phyloP scores from a whole-genome alignment of 192 early-diverging fungal genomes.

The Radiomyces spectabilis region DNA sequence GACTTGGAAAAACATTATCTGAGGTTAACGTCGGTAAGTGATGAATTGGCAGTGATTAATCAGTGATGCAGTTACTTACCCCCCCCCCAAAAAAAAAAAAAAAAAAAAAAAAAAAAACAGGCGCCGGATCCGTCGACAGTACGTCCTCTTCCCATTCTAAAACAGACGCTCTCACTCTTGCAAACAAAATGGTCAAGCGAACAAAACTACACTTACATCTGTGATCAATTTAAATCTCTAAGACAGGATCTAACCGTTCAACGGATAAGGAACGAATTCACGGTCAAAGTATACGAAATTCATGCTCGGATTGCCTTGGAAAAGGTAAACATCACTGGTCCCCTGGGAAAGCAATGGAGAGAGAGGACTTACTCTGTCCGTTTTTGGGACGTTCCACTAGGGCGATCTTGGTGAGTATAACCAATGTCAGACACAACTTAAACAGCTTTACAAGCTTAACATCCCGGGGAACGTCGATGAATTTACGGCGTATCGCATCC shows the following conservation, averaged over 20 bases:
- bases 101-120: too few species aligned
- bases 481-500: constrained; percentile 88
- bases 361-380: neutral
- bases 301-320: constrained; percentile 96
- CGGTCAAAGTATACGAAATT: constrained; percentile 89
- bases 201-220: constrained; percentile 90
- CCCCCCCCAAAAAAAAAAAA: neutral
- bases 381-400: constrained; percentile 23
- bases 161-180: constrained; percentile 70
- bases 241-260: constrained; percentile 97
- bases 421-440: constrained; percentile 93
- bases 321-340: constrained; percentile 47
- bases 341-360: neutral
- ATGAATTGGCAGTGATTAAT: neutral
- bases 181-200: constrained; percentile 76
- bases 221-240: constrained; percentile 94
- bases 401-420: constrained; percentile 97
- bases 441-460: constrained; percentile 71
- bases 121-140: constrained; percentile 89
- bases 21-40: constrained; percentile 77
- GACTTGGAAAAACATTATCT: constrained; percentile 89
- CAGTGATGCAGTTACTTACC: neutral
- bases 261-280: constrained; percentile 88
- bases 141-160: constrained; percentile 74
- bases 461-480: constrained; percentile 75